These are phyloP conservation scores for Phlyctochytrium arcticum DNA, from an alignment of 192 early-diverging fungal genomes.

Conservation along the genomic window DNA sequence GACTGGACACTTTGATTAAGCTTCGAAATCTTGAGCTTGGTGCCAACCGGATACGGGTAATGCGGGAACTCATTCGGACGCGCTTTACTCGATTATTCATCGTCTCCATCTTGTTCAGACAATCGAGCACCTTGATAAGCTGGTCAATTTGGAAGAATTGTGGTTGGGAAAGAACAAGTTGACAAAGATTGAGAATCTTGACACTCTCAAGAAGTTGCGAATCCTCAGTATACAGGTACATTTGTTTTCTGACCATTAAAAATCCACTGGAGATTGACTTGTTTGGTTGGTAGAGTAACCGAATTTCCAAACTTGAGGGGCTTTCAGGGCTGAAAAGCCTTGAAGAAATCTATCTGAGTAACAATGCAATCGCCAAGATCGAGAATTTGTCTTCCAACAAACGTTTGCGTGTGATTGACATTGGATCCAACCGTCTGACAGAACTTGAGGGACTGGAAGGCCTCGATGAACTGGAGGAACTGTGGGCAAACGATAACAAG, in stretches of 20 bases:
- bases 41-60: constrained; percentile 86
- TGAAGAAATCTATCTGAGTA: constrained; percentile 88
- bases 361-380: constrained; percentile 81
- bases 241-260: not conserved
- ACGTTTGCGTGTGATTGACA: constrained; percentile 75
- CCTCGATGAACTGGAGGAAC: constrained; percentile 70
- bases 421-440: constrained; percentile 74
- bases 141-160: constrained; percentile 81
- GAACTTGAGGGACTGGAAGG: constrained; percentile 71
- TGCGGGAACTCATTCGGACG: not conserved
- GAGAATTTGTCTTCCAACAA: constrained; percentile 75
- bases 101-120: constrained; percentile 28
- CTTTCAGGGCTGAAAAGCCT: constrained; percentile 64
- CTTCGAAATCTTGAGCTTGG: constrained; percentile 89
- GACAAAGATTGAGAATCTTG: constrained; percentile 63
- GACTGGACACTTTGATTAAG: constrained; percentile 59
- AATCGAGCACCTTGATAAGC: constrained; percentile 76
- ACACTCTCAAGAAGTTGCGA: constrained; percentile 46
- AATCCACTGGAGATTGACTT: too few species aligned
- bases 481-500: constrained; percentile 82
- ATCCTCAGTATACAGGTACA: constrained; percentile 46
- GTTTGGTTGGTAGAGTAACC: constrained; percentile 81
- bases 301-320: constrained; percentile 70
- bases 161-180: constrained; percentile 99
- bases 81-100: not conserved